Evolutionary conservation across 2,329 filamentous ascomycete genomes (phyloP), one percentile per base, ranked within the genome.

Genomic region (Stachybotrys echinatus): DNA sequence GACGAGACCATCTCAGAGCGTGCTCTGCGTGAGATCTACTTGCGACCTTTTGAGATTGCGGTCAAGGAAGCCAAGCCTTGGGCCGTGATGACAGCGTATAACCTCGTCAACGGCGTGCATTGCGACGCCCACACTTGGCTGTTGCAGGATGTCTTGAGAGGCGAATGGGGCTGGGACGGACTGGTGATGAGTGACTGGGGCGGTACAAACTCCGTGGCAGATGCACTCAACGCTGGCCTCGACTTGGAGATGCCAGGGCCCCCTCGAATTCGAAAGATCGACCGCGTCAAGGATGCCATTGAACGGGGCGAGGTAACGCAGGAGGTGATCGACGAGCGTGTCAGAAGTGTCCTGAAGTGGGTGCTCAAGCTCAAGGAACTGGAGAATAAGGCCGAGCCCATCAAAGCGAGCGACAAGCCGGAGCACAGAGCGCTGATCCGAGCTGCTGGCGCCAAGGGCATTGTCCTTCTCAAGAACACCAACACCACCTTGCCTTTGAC

Each of bases 401-500:
- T 47, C 20, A 20, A 22, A 0, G 47, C 52, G 2, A 54, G 49
- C 0, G 53, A 58, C 42, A 61, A 53, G 6, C 59, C 60, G 2
- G 64, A 69, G 42, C 44, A 55, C 4, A 42, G 56, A 4, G 52
- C 23, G 0, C 53, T 63, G 45, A 61, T 63, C 18, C 56, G 61
- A 2, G 55, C 61, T 4, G 54, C 57, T 3, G 59, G 57, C 4
- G 57, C 58, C 1, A 76, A 82, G 50, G 80, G 80, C 0, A 79
- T 85, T 12, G 81, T 86, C 1, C 72, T 87, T 12, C 66, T 87
- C 38, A 85, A 86, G 65, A 87, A 87, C 51, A 71, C 83, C 19
- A 71, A 74, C 23, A 64, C 67, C 12, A 65, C 80, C 2, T 68
- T 87, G 2, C 84, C 84, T 0, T 58, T 81, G 5, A 71, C 52